Evolutionary conservation across 148 eudicot species (phyloP).

Genomic region (Mesembryanthemum crystallinum): DNA sequence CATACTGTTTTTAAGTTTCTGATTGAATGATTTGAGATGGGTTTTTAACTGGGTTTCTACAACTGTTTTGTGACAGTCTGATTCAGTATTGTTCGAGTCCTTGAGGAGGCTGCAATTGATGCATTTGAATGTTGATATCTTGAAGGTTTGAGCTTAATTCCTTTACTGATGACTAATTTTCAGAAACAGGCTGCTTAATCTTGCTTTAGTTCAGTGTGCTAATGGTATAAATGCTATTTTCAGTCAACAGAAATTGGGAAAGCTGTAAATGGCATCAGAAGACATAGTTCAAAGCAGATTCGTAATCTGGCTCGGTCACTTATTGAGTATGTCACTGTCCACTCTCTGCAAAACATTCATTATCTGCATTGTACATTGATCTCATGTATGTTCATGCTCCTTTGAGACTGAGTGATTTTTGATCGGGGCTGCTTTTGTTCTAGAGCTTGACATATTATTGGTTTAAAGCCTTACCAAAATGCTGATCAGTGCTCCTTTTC

Average conservation of each 20-base stretch:
- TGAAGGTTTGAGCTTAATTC: constrained; percentile 50
- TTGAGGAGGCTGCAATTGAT: constrained; percentile 82
- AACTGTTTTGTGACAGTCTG: constrained; percentile 53
- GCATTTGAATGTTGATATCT: constrained; percentile 63
- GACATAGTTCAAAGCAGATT: constrained; percentile 56
- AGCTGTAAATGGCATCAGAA: constrained; percentile 64
- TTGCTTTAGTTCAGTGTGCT: constrained; percentile 12
- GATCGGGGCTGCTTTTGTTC: constrained; percentile 4
- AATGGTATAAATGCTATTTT: constrained; percentile 20
- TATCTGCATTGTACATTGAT: constrained; percentile 10
- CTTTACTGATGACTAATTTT: constrained; percentile 17
- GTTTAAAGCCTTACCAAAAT: not conserved
- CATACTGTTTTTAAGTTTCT: not conserved
- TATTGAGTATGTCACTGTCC: constrained; percentile 54
- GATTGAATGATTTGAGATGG: not conserved
- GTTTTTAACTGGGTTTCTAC: constrained; percentile 15
- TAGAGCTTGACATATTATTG: constrained; percentile 9
- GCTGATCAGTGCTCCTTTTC: constrained; percentile 6
- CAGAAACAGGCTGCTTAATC: not conserved
- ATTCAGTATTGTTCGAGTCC: constrained; percentile 60
- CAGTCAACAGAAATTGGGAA: constrained; percentile 94
- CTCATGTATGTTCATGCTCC: not conserved
- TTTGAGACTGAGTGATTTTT: not conserved
- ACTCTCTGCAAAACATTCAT: constrained; percentile 13
- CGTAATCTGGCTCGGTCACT: constrained; percentile 57